These are phyloP conservation scores for Zalaria sp. DNA, from an alignment of 2,329 filamentous ascomycete genomes.

Conservation along the genomic window DNA sequence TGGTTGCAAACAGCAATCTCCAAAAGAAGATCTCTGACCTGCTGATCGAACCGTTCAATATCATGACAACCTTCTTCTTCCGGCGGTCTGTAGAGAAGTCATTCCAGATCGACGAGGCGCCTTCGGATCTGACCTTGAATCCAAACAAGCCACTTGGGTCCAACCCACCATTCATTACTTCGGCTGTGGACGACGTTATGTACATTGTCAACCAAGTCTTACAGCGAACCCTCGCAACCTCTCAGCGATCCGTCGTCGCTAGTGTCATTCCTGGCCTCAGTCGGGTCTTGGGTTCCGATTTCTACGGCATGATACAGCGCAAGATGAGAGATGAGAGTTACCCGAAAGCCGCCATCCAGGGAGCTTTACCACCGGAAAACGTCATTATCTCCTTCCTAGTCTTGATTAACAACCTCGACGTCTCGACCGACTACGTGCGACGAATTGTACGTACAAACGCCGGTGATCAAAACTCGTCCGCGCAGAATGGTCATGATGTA, in stretches of 20 bases:
- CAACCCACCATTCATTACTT: constrained; percentile 81
- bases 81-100: constrained; percentile 92
- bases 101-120: constrained; percentile 88
- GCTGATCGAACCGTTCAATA: constrained; percentile 69
- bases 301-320: constrained; percentile 90
- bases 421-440: constrained; percentile 78
- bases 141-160: constrained; percentile 56
- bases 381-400: constrained; percentile 82
- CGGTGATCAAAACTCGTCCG: constrained; percentile 22
- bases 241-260: constrained; percentile 62
- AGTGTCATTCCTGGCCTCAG: constrained; percentile 67
- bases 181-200: constrained; percentile 97
- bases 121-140: constrained; percentile 64
- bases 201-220: constrained; percentile 93
- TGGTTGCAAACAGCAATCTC: constrained; percentile 67
- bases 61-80: constrained; percentile 94
- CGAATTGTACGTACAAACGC: constrained; percentile 67
- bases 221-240: constrained; percentile 73
- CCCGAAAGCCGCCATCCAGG: constrained; percentile 63
- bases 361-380: constrained; percentile 73
- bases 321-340: constrained; percentile 97
- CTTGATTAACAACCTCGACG: constrained; percentile 88
- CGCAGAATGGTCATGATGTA: constrained; percentile 22
- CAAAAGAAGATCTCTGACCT: constrained; percentile 62
- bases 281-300: constrained; percentile 73